These are phyloP conservation scores for Metschnikowia borealis DNA, from an alignment of 805 yeast genomes.

Conservation along the genomic window DNA sequence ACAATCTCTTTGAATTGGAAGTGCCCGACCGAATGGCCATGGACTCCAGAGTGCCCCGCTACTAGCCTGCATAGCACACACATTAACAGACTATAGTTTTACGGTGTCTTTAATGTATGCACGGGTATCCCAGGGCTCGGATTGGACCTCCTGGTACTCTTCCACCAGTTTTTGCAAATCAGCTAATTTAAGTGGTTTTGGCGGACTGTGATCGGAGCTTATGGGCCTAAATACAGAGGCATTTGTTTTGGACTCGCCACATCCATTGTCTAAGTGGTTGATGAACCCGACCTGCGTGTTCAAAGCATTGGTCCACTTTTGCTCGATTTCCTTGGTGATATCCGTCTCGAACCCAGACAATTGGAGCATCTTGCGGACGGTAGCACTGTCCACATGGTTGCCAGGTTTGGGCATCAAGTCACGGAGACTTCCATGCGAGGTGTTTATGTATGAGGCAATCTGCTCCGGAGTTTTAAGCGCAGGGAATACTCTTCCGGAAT, in stretches of 20 bases:
- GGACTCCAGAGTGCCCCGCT: constrained; percentile 63
- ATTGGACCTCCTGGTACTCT: constrained; percentile 2
- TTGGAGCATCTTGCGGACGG: constrained; percentile 33
- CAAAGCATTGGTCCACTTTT: constrained; percentile 30
- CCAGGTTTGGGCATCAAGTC: constrained; percentile 15
- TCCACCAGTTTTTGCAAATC: constrained; percentile 12
- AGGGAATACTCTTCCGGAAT: constrained; percentile 5
- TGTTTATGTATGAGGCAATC: constrained; percentile 7
- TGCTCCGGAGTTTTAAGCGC: constrained; percentile 7
- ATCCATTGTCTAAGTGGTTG: constrained; percentile 28
- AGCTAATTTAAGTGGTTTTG: constrained; percentile 22
- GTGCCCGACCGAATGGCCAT: constrained; percentile 76
- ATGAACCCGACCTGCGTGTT: constrained; percentile 50
- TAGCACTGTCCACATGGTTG: constrained; percentile 15
- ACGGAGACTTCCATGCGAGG: constrained; percentile 13
- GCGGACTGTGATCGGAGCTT: constrained; percentile 29
- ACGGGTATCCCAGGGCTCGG: neutral
- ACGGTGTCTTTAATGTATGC: constrained; percentile 3
- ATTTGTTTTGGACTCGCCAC: constrained; percentile 16
- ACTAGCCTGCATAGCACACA: neutral
- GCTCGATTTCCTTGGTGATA: constrained; percentile 23
- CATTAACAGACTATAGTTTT: neutral
- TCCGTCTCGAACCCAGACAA: constrained; percentile 47
- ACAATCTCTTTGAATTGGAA: constrained; percentile 62
- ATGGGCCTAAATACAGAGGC: constrained; percentile 30